Evolutionary conservation across 352 stramenopile genomes (phyloP), one percentile per base, ranked within the genome.

Genomic region (Phytopythium helicoides): DNA sequence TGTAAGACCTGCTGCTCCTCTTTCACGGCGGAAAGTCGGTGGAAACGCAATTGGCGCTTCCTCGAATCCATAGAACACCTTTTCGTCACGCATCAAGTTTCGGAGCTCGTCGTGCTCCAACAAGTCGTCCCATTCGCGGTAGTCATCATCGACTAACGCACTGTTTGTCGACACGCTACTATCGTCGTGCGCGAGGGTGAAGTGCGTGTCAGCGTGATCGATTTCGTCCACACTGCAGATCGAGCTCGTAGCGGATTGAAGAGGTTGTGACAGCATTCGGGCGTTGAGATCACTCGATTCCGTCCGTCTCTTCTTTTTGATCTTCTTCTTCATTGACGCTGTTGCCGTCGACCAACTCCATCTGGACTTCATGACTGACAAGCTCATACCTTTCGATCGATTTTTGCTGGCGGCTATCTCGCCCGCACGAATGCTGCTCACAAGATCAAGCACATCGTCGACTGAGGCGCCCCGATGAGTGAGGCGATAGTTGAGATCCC

Each of bases 401-500:
- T n/a, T 26, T 7, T 35, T 16, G 6, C 15, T 26, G 10, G 15
- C 34, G 2, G 35, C 45, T 14, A 52, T 41, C 31, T 52, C 45
- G 25, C 45, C 31, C 31, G n/a, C 25, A 19, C 68, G 64, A 8
- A 81, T 70, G 42, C 70, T 73, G 14, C 56, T 68, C 12, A 92
- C 68, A 21, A 92, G 66, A 40, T 89, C 76, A 6, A 92, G 51
- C 14, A 92, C 84, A 45, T 78, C 69, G 18, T 68, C 62, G 14
- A 80, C 67, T 11, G 48, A 78, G 2, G 76, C 81, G 21, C 71
- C 62, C 9, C 64, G 66, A 39, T 89, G 68, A 37, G 69, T 82
- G 11, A 96, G 66, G 10, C 89, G 81, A 62, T 96, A 97, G 67
- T 97, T 97, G 42, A 97, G 71, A 57, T 97, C 89, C 12, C 89